Evolutionary conservation across 371 early-diverging fungal species (phyloP).

Genomic region (Mortierella sp.): DNA sequence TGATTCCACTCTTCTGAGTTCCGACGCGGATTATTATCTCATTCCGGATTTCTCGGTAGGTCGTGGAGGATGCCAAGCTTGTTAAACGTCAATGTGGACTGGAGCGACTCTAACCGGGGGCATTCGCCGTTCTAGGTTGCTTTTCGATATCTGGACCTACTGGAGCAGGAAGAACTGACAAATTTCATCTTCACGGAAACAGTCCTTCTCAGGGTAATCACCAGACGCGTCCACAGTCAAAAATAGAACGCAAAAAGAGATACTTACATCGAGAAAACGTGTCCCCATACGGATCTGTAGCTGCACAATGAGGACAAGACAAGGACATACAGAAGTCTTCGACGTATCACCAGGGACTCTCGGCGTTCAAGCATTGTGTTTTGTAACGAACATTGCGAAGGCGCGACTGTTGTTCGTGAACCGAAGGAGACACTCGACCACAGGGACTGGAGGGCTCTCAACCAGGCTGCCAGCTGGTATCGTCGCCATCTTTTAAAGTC

Average conservation of each 20-base stretch:
- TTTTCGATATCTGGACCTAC: slow-evolving; percentile 64
- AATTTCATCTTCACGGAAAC: slow-evolving; percentile 76
- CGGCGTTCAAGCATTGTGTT: slow-evolving; percentile 68
- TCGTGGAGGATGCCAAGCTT: no score
- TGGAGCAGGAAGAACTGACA: slow-evolving; percentile 68
- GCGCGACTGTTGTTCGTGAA: slow-evolving; percentile 57
- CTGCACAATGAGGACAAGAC: slow-evolving; percentile 72
- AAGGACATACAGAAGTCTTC: slow-evolving; percentile 69
- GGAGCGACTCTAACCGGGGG: no score
- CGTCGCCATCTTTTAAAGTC: slow-evolving; percentile 55
- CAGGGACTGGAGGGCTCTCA: slow-evolving; percentile 72
- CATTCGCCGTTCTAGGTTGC: slow-evolving; percentile 59
- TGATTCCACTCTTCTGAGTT: slow-evolving; percentile 57
- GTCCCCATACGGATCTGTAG: slow-evolving; percentile 39
- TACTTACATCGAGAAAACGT: no score
- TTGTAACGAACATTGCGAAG: slow-evolving; percentile 71
- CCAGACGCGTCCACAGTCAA: not conserved
- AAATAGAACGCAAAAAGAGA: no score
- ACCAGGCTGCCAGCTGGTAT: slow-evolving; percentile 69
- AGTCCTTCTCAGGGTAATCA: slow-evolving; percentile 66
- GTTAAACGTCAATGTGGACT: no score
- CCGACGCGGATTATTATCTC: slow-evolving; percentile 60
- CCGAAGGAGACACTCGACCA: slow-evolving; percentile 59
- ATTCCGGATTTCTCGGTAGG: slow-evolving; percentile 68
- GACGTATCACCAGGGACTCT: slow-evolving; percentile 67